Evolutionary conservation across 495 filamentous ascomycete species (phyloP).

Genomic region (Cairneyella variabilis): DNA sequence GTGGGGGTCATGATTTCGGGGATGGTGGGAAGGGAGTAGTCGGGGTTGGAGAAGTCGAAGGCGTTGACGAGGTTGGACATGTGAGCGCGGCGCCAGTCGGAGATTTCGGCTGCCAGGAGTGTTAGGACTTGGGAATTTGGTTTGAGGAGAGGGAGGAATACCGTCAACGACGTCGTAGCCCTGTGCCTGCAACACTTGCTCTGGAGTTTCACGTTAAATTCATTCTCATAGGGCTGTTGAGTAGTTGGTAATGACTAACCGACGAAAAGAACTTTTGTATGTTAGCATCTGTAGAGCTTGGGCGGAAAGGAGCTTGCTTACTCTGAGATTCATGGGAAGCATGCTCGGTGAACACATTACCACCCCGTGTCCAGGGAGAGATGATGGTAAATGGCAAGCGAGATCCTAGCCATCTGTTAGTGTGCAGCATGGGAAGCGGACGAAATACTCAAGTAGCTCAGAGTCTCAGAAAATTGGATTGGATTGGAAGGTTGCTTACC

Average conservation of each 20-base stretch:
- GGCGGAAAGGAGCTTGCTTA: too few relatives aligned
- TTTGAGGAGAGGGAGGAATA: too few relatives aligned
- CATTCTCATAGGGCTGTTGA: too few relatives aligned
- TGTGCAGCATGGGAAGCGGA: too few relatives aligned
- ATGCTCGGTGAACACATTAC: neutral
- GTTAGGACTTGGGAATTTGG: too few relatives aligned
- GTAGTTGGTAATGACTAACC: neutral
- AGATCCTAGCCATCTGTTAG: neutral
- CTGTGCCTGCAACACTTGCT: too few relatives aligned
- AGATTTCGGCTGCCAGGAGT: neutral
- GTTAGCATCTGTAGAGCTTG: too few relatives aligned
- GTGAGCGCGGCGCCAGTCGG: neutral
- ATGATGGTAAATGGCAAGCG: neutral
- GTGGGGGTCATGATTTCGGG: neutral
- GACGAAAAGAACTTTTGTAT: neutral
- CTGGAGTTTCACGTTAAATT: too few relatives aligned
- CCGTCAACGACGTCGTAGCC: too few relatives aligned
- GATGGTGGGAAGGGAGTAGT: neutral
- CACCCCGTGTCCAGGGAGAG: neutral
- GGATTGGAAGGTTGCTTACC: neutral
- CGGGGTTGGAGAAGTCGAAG: neutral
- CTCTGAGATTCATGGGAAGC: neutral
- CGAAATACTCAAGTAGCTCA: too few relatives aligned
- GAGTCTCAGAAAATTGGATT: neutral
- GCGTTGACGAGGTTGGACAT: slow-evolving; percentile 2